Evolutionary conservation across 345 rosid genomes (phyloP), one percentile per base, ranked within the genome.

Genomic region (Populus deltoides): DNA sequence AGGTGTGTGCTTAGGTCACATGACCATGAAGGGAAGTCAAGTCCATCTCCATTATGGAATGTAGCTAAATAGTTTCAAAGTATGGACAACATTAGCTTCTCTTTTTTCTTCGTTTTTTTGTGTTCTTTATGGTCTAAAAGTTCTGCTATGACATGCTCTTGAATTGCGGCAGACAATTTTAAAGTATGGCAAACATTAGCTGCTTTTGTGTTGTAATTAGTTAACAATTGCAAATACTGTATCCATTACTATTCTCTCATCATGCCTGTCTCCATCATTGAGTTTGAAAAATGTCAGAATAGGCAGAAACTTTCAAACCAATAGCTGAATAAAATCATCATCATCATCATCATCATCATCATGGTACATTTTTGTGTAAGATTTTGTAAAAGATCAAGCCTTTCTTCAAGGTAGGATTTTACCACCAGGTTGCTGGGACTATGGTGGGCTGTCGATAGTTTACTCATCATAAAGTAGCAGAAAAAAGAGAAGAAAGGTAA

Each of bases 361-460:
- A 25, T 25, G 35, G 1, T n/a, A 62, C 0, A 31, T 31, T 31
- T 31, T 31, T 2, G 33, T 2, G 33, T 31, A 31, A 31, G 4
- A 31, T 31, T 41, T 9, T 66, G 5, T 63, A n/a, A 15, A 8
- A 24, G 17, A 29, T 29, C 29, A n/a, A 25, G 36, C 12, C 4
- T 47, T 47, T 47, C 51, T 15, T 45, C 15, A 13, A 47, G 51
- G 51, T 15, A 47, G 51, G 11, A 15, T 47, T 47, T 15, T 47
- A 12, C 51, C 16, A 47, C 5, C 51, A 12, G 51, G 18, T 47
- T 47, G 11, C 25, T 3, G 17, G 70, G 74, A 81, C 80, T 39
- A 75, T 71, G 83, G 75, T 45, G 73, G 82, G 79, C 62, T 78
- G 76, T 16, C 47, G 79, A 57, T 78, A 27, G 16, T 67, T 66